Percentiles rank a stretch among this genome's conserved stretches.
Conservation (phyloP, 495 filamentous ascomycete genomes). For the Hypoxylon perforatum region DNA sequence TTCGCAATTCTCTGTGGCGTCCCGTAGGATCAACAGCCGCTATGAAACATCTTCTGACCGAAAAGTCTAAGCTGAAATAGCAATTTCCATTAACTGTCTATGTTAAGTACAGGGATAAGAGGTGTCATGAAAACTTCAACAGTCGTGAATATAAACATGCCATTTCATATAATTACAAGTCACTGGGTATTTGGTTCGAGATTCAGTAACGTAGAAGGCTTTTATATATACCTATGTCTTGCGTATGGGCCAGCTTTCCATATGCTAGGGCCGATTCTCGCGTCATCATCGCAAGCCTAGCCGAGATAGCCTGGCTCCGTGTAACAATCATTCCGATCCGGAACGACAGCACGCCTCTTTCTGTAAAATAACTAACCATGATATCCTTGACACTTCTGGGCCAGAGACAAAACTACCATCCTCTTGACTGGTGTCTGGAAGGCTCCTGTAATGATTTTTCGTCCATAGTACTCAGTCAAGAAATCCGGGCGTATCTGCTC, state of each 20-base stretch:
- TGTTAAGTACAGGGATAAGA: conserved; percentile 12
- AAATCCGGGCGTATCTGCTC: too few species aligned
- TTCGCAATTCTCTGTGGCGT: conserved; percentile 9
- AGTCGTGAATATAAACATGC: neutral
- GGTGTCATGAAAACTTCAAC: neutral
- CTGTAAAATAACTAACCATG: neutral
- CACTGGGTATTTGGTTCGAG: neutral
- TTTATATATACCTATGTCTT: too few species aligned
- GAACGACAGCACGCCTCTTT: neutral
- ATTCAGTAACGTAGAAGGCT: neutral
- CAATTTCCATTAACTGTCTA: neutral
- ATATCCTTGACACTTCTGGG: too few species aligned
- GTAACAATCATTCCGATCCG: neutral
- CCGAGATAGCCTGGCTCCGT: neutral
- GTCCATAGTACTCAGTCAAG: too few species aligned
- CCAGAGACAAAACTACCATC: too few species aligned
- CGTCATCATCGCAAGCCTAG: neutral
- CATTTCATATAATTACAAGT: neutral
- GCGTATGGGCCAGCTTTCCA: too few species aligned
- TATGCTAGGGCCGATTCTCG: neutral
- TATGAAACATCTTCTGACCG: conserved; percentile 26
- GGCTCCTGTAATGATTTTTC: too few species aligned
- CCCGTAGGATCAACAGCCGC: conserved; percentile 10
- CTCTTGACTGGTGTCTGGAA: too few species aligned
- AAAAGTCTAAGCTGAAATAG: conserved; percentile 9